Conservation (phyloP, 2,329 filamentous ascomycete genomes). For the Dactylellina haptotyla region DNA sequence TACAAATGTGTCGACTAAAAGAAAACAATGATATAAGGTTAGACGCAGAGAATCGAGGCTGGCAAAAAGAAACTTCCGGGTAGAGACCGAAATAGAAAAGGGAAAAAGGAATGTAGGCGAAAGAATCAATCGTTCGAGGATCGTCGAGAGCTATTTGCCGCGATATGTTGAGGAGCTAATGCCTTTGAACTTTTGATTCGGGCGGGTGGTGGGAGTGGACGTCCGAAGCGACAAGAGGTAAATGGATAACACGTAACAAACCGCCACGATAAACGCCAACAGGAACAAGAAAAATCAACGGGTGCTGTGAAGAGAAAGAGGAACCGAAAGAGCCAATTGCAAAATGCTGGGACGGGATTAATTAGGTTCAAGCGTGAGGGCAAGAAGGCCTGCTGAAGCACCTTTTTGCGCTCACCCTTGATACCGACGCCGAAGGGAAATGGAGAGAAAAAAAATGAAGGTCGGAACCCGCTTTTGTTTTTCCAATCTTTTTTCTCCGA, state of each 20-base stretch:
- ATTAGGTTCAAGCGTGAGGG: constrained; percentile 48
- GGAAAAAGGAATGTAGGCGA: background rate
- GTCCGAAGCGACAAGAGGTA: constrained; percentile 41
- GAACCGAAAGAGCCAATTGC: constrained; percentile 47
- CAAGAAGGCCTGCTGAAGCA: constrained; percentile 52
- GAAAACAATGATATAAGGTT: too few relatives aligned
- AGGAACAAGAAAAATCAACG: constrained; percentile 27
- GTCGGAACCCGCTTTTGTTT: constrained; percentile 40
- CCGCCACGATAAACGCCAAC: constrained; percentile 53
- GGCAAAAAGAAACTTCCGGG: constrained; percentile 17
- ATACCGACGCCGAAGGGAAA: constrained; percentile 40
- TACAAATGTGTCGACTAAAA: too few relatives aligned
- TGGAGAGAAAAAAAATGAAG: constrained; percentile 28
- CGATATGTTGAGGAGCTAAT: constrained; percentile 27
- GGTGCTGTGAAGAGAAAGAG: constrained; percentile 45
- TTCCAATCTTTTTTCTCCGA: constrained; percentile 34
- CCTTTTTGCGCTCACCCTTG: constrained; percentile 54
- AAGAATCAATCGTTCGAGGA: constrained; percentile 4
- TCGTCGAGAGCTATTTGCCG: constrained; percentile 25
- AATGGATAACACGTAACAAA: constrained; percentile 42
- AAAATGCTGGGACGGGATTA: constrained; percentile 22
- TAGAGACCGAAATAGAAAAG: constrained; percentile 27
- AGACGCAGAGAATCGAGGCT: constrained; percentile 4
- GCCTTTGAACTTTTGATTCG: constrained; percentile 9
- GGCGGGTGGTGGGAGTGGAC: constrained; percentile 26